These are phyloP conservation scores for Mortierella antarctica DNA, from an alignment of 192 early-diverging fungal species.

Conservation along the genomic window DNA sequence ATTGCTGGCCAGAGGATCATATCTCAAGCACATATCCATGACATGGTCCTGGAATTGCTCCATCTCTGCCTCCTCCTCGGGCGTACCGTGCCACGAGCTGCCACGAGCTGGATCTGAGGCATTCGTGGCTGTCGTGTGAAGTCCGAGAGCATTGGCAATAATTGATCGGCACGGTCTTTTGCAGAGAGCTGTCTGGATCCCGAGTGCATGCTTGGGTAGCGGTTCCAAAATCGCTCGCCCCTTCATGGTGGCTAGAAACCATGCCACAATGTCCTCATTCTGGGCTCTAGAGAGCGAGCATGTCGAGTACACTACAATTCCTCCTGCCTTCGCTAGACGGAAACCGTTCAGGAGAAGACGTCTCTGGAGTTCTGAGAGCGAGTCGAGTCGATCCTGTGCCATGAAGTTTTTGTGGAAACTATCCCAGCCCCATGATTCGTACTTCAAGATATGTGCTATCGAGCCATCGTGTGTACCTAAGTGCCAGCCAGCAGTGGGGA, in stretches of 20 bases:
- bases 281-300: conserved; percentile 81
- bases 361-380: conserved; percentile 73
- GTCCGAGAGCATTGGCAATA: conserved; percentile 19
- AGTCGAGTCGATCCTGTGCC: conserved; percentile 66
- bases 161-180: conserved; percentile 27
- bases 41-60: conserved; percentile 35
- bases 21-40: conserved; percentile 63
- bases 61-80: conserved; percentile 28
- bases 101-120: not conserved
- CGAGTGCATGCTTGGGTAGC: conserved; percentile 58
- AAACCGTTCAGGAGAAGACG: conserved; percentile 82
- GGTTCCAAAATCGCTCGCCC: conserved; percentile 64
- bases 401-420: conserved; percentile 81
- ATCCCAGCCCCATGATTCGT: conserved; percentile 84
- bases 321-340: conserved; percentile 75
- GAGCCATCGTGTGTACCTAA: conserved; percentile 93
- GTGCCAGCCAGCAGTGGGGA: no score
- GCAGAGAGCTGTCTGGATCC: conserved; percentile 26
- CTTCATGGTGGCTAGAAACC: conserved; percentile 71
- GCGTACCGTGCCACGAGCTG: conserved; percentile 17
- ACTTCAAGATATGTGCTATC: conserved; percentile 79
- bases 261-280: conserved; percentile 87
- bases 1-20: conserved; percentile 70
- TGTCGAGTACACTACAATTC: conserved; percentile 90
- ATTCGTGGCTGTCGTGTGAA: conserved; percentile 12